Evolutionary conservation across 225 moss, liverwort and hornwort species (phyloP), one percentile per base, ranked within the genome.

Genomic region (Asterella californica): DNA sequence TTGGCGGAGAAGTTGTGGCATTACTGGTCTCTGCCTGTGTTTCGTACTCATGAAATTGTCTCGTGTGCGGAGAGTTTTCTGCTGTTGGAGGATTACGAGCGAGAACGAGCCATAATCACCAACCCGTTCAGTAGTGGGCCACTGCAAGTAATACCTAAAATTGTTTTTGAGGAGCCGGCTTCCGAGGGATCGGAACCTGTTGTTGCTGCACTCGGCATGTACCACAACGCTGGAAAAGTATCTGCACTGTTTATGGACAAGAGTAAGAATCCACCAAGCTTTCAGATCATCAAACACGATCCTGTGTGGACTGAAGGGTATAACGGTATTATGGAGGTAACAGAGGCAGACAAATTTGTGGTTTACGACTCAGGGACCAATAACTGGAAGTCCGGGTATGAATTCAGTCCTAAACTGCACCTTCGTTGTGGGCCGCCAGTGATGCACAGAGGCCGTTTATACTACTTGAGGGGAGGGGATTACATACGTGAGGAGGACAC

Each of bases 181-280:
- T 62, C n/a, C 29, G 62, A 62, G 62, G 62, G 62, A 62, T 62
- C 62, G 29, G 62, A 62, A 29, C 62, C 25, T 10, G 62, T 62
- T 27, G 62, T 62, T 62, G 62, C 62, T 62, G 62, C 62, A 62
- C 62, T 62, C 8, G 62, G 62, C 27, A 62, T 62, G n/a, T 62
- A 62, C 62, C 62, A 62, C 27, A 62, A 62, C 62, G 62, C n/a
- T 62, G 62, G 62, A 29, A 62, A 29, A 62, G 62, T 62, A 62
- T 62, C 62, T n/a, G 62, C 62, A 2, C 27, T 62, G 62, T 29
- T 62, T 21, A 29, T 62, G 62, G 62, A 62, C 29, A 62, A 62
- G 62, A n/a, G 62, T n/a, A 62, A 2, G 27, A 62, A 29, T 29
- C 62, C 62, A 3, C 62, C 62, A 62, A 62, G 62, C 62, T 62